Percentiles rank a stretch among this genome's conserved stretches.
phyloP scores from a whole-genome alignment of 495 filamentous ascomycete genomes.

The Opeltia flavorubescens region DNA sequence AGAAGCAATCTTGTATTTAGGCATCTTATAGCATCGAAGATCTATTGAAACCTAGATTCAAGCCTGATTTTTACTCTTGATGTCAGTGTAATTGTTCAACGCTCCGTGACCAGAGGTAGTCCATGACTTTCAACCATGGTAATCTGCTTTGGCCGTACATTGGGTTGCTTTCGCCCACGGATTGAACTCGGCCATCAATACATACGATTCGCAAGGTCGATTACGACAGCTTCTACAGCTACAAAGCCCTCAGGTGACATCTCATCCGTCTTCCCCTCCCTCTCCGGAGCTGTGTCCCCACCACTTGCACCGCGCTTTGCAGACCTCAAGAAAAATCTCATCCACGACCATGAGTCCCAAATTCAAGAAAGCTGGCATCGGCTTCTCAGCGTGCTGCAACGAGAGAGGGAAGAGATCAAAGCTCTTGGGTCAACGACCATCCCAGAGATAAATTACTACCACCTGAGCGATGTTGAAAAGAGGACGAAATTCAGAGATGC shows the following conservation, averaged over 20 bases:
- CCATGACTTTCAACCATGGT: too few species aligned
- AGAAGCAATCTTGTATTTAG: too few species aligned
- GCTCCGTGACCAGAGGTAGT: too few species aligned
- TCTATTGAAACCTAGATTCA: too few species aligned
- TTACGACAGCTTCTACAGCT: neutral
- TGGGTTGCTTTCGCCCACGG: too few species aligned
- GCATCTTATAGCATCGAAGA: neutral
- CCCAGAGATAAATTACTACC: conserved; percentile 34
- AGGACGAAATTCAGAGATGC: conserved; percentile 21
- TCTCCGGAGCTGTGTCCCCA: conserved; percentile 48
- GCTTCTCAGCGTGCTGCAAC: conserved; percentile 42
- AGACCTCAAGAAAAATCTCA: conserved; percentile 54
- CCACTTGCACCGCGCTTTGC: conserved; percentile 62
- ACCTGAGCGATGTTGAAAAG: conserved; percentile 28
- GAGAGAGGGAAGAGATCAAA: conserved; percentile 31
- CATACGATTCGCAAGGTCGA: neutral
- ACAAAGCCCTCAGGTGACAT: conserved; percentile 54
- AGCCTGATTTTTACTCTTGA: too few species aligned
- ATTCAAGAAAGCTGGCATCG: conserved; percentile 55
- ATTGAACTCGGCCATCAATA: too few species aligned
- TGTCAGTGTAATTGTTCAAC: too few species aligned
- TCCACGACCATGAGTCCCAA: conserved; percentile 45
- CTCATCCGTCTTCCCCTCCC: conserved; percentile 67
- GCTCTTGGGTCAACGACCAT: conserved; percentile 22
- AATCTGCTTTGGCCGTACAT: too few species aligned